Conservation (phyloP, 2,329 filamentous ascomycete species). For the Aspergillus pseudoviridinutans region DNA sequence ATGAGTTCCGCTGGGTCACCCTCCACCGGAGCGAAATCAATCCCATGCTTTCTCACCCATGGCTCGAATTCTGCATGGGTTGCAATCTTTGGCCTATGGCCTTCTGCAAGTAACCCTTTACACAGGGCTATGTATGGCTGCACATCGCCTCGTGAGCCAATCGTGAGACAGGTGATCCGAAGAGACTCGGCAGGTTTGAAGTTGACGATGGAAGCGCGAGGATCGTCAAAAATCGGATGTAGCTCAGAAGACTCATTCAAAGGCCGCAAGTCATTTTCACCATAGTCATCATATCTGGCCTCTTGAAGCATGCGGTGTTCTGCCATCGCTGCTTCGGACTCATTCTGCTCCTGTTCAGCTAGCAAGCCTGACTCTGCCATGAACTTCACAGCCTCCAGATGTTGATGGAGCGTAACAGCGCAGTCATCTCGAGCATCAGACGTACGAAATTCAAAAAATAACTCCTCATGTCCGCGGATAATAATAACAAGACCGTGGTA, state of each 20-base stretch:
- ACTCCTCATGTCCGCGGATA: constrained; percentile 87
- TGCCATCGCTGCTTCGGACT: constrained; percentile 69
- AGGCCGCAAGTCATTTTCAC: constrained; percentile 25
- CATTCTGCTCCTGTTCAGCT: constrained; percentile 64
- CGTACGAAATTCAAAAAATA: constrained; percentile 90
- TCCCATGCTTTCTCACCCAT: constrained; percentile 90
- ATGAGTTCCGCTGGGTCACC: constrained; percentile 93
- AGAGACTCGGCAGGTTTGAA: constrained; percentile 81
- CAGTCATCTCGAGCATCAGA: constrained; percentile 83
- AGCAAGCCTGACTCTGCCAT: constrained; percentile 67
- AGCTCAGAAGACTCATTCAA: constrained; percentile 40
- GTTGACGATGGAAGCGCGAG: constrained; percentile 79
- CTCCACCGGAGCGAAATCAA: constrained; percentile 83
- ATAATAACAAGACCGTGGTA: constrained; percentile 90
- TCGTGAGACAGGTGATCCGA: constrained; percentile 87
- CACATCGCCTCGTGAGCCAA: constrained; percentile 91
- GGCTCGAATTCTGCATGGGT: constrained; percentile 85
- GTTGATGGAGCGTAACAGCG: constrained; percentile 72
- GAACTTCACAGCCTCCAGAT: constrained; percentile 67
- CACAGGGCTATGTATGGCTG: constrained; percentile 97
- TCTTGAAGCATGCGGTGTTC: constrained; percentile 78
- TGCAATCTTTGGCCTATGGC: constrained; percentile 80
- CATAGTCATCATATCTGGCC: constrained; percentile 54
- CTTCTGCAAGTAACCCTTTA: constrained; percentile 82
- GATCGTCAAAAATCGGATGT: constrained; percentile 85